phyloP scores from a whole-genome alignment of 2,329 filamentous ascomycete genomes.

The Rasamsonia emersonii region DNA sequence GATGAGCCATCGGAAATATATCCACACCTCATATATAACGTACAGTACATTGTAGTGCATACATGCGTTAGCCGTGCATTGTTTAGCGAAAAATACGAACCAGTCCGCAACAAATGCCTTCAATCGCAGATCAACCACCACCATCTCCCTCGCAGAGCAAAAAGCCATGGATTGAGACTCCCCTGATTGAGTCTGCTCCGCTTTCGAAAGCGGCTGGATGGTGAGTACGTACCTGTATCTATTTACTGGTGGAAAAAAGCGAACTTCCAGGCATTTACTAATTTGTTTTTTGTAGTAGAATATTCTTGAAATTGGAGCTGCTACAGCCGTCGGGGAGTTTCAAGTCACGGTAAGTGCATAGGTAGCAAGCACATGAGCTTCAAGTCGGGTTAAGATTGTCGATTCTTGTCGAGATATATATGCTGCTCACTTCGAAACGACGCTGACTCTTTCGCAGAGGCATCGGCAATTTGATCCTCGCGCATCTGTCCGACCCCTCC shows the following conservation, averaged over 20 bases:
- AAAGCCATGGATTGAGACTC: constrained; percentile 33
- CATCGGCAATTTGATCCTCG: constrained; percentile 29
- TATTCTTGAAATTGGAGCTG: constrained; percentile 74
- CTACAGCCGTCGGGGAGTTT: constrained; percentile 75
- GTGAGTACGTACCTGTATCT: constrained; percentile 12
- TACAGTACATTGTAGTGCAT: no score
- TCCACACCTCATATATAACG: no score
- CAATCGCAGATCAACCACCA: constrained; percentile 1
- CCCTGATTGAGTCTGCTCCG: constrained; percentile 27
- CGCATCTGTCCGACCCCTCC: constrained; percentile 14
- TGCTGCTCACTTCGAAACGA: not conserved
- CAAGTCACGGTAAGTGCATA: constrained; percentile 58
- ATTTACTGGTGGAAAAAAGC: no score
- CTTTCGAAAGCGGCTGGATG: constrained; percentile 32
- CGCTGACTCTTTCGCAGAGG: constrained; percentile 15
- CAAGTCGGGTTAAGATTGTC: no score
- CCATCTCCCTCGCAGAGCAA: constrained; percentile 4
- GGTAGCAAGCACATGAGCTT: no score
- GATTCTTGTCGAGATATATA: no score
- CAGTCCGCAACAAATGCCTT: no score
- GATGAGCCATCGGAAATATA: no score
- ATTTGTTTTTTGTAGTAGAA: constrained; percentile 42
- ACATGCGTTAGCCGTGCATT: no score
- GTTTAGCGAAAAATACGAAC: no score
- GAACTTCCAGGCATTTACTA: constrained; percentile 1